These are phyloP conservation scores for Tricholoma sp. DNA, from an alignment of 768 basidiomycete species.

Conservation along the genomic window DNA sequence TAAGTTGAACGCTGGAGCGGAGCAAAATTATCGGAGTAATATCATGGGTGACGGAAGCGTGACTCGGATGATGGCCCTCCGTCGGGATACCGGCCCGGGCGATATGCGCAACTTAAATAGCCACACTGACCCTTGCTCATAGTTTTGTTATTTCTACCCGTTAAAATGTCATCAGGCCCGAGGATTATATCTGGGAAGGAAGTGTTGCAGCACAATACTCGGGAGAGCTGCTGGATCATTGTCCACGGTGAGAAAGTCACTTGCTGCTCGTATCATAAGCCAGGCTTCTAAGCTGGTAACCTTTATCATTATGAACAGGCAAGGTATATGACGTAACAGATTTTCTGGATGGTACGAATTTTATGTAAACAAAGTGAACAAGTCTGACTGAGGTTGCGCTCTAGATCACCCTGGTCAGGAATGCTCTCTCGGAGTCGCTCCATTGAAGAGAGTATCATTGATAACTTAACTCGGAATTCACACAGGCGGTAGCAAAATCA, in stretches of 20 bases:
- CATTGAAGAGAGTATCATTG: neutral
- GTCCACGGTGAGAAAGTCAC: conserved; percentile 53
- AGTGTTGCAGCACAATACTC: conserved; percentile 49
- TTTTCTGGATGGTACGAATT: conserved; percentile 56
- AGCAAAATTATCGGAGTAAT: no score
- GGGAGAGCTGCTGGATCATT: conserved; percentile 78
- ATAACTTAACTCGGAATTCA: conserved; percentile 2
- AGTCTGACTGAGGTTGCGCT: neutral
- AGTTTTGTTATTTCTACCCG: conserved; percentile 17
- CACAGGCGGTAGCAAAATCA: conserved; percentile 75
- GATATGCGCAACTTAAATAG: neutral
- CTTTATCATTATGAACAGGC: conserved; percentile 37
- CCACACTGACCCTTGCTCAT: neutral
- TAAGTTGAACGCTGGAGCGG: no score
- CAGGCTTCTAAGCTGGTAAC: conserved; percentile 3
- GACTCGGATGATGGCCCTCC: neutral
- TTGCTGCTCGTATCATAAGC: neutral
- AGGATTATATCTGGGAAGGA: conserved; percentile 38
- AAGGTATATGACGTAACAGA: conserved; percentile 79
- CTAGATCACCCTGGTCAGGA: conserved; percentile 62
- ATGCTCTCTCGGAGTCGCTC: neutral
- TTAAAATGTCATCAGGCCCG: conserved; percentile 4
- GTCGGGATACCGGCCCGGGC: conserved; percentile 1
- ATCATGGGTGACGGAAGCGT: no score
- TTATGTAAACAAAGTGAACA: neutral